Base-by-base conservation (phyloP, 2,329 filamentous ascomycete species). In the Mollisiaceae sp. region DNA sequence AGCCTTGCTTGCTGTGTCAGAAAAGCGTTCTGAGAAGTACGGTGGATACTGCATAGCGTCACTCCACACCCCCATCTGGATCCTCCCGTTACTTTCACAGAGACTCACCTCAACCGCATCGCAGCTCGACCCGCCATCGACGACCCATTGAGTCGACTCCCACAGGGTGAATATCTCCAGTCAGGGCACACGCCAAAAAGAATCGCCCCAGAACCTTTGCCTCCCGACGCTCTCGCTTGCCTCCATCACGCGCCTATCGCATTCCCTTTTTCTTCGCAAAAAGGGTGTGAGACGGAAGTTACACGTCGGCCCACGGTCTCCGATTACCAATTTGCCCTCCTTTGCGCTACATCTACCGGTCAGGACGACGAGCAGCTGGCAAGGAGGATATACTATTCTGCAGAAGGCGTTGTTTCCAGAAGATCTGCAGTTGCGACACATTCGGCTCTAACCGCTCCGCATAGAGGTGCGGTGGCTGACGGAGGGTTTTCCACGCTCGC, bases 391-490 rank as follows among this genome's bases (percentile, higher is more conserved):
- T 55, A 50, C 22, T 39, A 36, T 55, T 56, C 47, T 41, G 50
- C 59, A 61, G 55, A 41, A 18, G 36, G 36, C 55, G 45, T 47
- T 57, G 60, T 56, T 35, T 32, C 58, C 24, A 59, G 36, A 59
- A 52, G 61, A 68, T 64, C 63, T 62, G 38, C 57, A 43, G 63
- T 71, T 69, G 69, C 69, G 69, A 71, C 67, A 70, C 27, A 59
- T 67, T 71, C 67, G 69, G 69, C 64, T 66, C 59, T 62, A 70
- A 70, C 69, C 67, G 69, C 65, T 72, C 69, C 72, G 72, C 70
- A 70, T 72, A 64, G 67, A 69, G 72, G 67, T 66, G 70, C 66
- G 70, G 71, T 72, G 69, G 70, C 71, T 71, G 68, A 71, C 71
- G 64, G 68, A 66, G 50, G 54, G 60, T 61, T 61, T 64, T 58